These are phyloP conservation scores for Pluteus cervinus DNA, from an alignment of 768 basidiomycete genomes.

Conservation along the genomic window DNA sequence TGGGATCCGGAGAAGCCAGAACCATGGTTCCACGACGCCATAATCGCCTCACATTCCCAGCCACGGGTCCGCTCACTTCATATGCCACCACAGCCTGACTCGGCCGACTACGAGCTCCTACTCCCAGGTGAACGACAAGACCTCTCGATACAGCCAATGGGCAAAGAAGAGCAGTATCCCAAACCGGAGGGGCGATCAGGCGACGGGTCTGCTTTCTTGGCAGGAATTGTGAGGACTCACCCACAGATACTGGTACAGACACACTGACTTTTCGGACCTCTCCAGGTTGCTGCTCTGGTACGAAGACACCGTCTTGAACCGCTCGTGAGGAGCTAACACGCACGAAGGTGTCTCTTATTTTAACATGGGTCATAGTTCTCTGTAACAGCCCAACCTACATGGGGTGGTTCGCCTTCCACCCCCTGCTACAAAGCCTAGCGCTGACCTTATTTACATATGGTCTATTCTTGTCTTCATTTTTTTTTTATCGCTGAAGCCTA, in stretches of 20 bases:
- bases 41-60: too few relatives aligned
- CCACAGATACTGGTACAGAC: not conserved
- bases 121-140: too few relatives aligned
- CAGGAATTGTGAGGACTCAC: slow-evolving; percentile 7
- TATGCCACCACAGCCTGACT: too few relatives aligned
- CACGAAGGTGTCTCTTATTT: slow-evolving; percentile 28
- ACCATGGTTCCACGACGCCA: too few relatives aligned
- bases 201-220: slow-evolving; percentile 1
- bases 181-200: not conserved
- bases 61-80: too few relatives aligned
- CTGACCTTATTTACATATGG: slow-evolving; percentile 58
- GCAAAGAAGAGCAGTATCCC: slow-evolving; percentile 3
- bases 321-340: not conserved
- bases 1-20: too few relatives aligned
- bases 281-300: not conserved
- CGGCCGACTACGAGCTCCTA: too few relatives aligned
- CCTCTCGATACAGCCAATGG: too few relatives aligned
- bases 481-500: not conserved
- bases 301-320: not conserved
- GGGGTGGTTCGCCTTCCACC: slow-evolving; percentile 67
- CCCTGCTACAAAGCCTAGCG: slow-evolving; percentile 53
- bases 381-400: slow-evolving; percentile 35
- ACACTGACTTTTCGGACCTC: not conserved
- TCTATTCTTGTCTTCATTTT: slow-evolving; percentile 17
- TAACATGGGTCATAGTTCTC: slow-evolving; percentile 43